Evolutionary conservation across 208 protist genomes (phyloP), one percentile per base, ranked within the genome.

Genomic region (Leishmania tarentolae): DNA sequence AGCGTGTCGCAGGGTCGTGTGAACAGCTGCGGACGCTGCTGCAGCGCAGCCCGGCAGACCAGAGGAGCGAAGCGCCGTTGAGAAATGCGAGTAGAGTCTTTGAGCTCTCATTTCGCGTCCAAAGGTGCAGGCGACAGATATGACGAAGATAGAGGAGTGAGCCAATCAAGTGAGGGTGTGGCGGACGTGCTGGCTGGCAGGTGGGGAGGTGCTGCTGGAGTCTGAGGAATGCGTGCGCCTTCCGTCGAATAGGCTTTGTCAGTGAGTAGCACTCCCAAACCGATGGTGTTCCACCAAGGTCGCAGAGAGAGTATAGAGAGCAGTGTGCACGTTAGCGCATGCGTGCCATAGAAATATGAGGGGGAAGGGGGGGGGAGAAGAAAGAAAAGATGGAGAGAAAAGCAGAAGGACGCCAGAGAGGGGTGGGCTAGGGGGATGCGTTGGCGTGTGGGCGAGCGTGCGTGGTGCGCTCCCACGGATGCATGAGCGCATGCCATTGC

Each of bases 11-110:
- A 57, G 13, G 47, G 50, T 2, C n/a, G 50, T 61, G 13, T 15
- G 24, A 9, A 42, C 71, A 40, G 35, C 71, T 3, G 35, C 46
- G 3, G 31, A 46, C 13, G 15, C 31, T 1, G 47, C 28, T 31
- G 71, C 47, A 37, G 44, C 13, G 50, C 46, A 44, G 50, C 71
- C 71, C 7, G 21, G 50, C 13, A 42, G n/a, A 35, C 50, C 13
- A 37, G 47, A 6, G 28, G 11, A 24, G 13, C n/a, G 71, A 35
- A 57, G 50, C 71, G 50, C 28, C 6, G n/a, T 56, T 37, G 50
- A n/a, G 3, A 75, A 31, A 31, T 50, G 71, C 15, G 71, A 75
- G 71, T 46, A 75, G 47, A 75, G 47, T 17, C 71, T 21, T 15
- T 44, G 71, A 59, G 71, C 46, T 24, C 46, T 35, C 71, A 75